Evolutionary conservation across 345 rosid genomes (phyloP).

Genomic region (Camelina laxa): DNA sequence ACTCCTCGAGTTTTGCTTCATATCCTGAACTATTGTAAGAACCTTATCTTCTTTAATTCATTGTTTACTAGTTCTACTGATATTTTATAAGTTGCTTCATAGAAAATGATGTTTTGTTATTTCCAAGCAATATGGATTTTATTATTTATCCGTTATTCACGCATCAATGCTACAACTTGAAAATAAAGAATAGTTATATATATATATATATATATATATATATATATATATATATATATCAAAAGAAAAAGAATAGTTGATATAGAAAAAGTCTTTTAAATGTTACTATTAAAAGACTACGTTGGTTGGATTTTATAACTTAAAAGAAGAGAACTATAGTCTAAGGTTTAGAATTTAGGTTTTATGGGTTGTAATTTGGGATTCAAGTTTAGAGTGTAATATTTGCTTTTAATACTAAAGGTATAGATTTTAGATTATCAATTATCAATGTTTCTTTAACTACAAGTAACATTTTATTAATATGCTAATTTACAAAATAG

Average conservation of each 20-base stretch:
- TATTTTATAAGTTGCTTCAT: background rate
- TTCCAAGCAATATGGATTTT: background rate
- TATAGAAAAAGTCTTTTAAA: background rate
- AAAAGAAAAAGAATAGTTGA: background rate
- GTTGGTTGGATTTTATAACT: background rate
- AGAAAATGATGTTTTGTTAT: conserved; percentile 14
- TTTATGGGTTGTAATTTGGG: background rate
- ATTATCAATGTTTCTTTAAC: background rate
- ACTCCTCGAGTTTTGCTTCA: conserved; percentile 53
- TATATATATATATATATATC: too few species aligned
- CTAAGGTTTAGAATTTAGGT: background rate
- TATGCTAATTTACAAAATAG: background rate
- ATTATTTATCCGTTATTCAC: background rate
- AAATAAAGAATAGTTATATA: background rate
- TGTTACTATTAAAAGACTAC: too few species aligned
- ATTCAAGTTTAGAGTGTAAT: background rate
- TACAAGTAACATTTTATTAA: background rate
- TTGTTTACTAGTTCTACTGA: background rate
- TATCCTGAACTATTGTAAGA: conserved; percentile 65
- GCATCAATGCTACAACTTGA: background rate
- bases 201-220: too few species aligned
- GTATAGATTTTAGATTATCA: background rate
- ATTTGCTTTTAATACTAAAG: background rate
- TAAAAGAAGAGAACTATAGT: background rate
- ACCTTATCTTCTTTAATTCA: conserved; percentile 28